Base-by-base conservation (phyloP, 108 stramenopile genomes). In the Cyclotella sp. region DNA sequence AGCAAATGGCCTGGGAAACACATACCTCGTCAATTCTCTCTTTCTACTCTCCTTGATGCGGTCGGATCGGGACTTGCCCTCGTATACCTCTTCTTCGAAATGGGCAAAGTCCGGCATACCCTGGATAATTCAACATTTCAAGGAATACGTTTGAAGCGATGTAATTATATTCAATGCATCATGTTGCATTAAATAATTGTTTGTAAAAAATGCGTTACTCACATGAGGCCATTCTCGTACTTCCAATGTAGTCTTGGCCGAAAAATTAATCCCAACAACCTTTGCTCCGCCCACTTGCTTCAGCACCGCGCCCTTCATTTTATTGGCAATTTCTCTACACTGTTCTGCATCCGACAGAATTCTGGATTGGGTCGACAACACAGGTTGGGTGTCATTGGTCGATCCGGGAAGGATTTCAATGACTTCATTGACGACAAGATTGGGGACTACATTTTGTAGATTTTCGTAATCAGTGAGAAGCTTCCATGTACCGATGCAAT, bases 221-320 rank as follows among this genome's bases (percentile, higher is more conserved):
- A 68, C 67, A 18, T 68, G 9, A 16, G 93, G 93, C 94, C 94
- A 95, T 63, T 95, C 94, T 15, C 94, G 70, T 34, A 95, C 94
- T 67, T 95, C 94, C 15, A 95, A 76, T 7, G 90, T 92, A 0
- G 91, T 92, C 26, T 72, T 73, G 28, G 94, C 94, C 11, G 91
- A 92, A 75, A 95, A 95, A 57, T 91, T 88, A 49, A 95, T 92
- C 8, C 94, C 94, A 30, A 89, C 90, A 21, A 96, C 91, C 80
- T 96, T 96, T 57, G 95, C 95, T 7, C 91, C 92, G 15, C 95
- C 95, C 9, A 96, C 91, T 78, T 96, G 95, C 63, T 72, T 80
- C 15, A 96, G 70, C 18, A 88, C 53, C 0, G 92, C 87, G 47
- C 95, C 95, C 54, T 91, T 91, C 87, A 89, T 86, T 49, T 85